Base-by-base conservation (phyloP, 2,329 filamentous ascomycete genomes). In the Kalmusia sp. region DNA sequence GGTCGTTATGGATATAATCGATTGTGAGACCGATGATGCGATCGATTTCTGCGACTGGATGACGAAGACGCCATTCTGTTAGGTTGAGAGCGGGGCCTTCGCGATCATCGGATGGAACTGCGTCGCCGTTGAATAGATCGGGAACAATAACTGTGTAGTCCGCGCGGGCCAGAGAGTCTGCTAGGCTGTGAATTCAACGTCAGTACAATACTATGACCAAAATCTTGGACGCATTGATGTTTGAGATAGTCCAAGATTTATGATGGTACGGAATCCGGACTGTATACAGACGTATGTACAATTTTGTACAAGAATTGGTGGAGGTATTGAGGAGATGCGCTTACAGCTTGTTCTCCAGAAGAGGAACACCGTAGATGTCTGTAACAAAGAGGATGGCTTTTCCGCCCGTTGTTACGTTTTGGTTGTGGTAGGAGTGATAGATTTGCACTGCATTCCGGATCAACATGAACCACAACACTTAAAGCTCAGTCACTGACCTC, bases 1-100 rank as follows among this genome's bases (percentile, higher is more conserved):
- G 76, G 41, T 84, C 78, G 52, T 80, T 77, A 55, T 81, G 81
- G 47, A 91, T 70, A 52, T 83, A 80, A 69, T 84, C 82, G 65
- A 88, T 80, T 40, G 77, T 79, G 43, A 73, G 70, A n/a, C 74
- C 73, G 45, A 85, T 73, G 48, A 83, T 77, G 6, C 77, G 73
- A 46, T 84, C 80, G 1, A 79, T 78, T 6, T 69, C 70, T 5
- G 70, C 64, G 14, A 76, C 67, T 0, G 70, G 62, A 63, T 82
- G 81, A 3, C 65, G 83, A 67, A 62, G 64, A 3, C 79, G 64
- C 73, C 80, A 82, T 1, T 59, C 71, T 1, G 68, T 72, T 6
- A 77, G 61, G 63, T 79, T 75, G 30, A 60, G 34, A 4, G 38
- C 52, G 4, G 49, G 52, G 2, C 55, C 55, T 57, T 61, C 69